Conservation (phyloP, 2,329 filamentous ascomycete species). For the Diaporthe citriasiana region DNA sequence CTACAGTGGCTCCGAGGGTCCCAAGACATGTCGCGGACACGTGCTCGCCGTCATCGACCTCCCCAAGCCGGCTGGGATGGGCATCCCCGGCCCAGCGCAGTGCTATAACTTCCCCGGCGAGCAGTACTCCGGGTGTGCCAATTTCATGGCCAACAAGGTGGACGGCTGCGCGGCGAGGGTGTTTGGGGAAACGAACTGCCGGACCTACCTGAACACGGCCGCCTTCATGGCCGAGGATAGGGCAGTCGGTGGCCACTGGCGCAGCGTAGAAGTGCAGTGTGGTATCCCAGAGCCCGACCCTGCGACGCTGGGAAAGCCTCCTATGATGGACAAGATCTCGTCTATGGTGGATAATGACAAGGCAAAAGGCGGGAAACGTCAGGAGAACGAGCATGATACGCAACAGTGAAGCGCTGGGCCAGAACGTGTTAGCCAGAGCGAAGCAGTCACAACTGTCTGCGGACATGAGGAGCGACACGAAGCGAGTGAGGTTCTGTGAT, state of each 20-base stretch:
- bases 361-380: neutral
- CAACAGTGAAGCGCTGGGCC: neutral
- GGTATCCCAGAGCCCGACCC: constrained; percentile 49
- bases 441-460: neutral
- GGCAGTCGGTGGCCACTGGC: constrained; percentile 52
- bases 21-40: constrained; percentile 53
- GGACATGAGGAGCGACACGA: neutral
- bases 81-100: constrained; percentile 46
- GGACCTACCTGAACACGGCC: constrained; percentile 53
- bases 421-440: neutral
- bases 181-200: constrained; percentile 53
- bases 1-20: constrained; percentile 53
- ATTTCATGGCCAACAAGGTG: constrained; percentile 53
- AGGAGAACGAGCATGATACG: neutral
- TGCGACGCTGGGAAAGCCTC: constrained; percentile 46
- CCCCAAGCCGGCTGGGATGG: constrained; percentile 46
- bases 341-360: constrained; percentile 36
- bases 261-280: constrained; percentile 54
- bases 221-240: constrained; percentile 54
- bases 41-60: constrained; percentile 49
- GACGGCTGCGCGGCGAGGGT: constrained; percentile 56
- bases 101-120: constrained; percentile 53
- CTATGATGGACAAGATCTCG: constrained; percentile 45
- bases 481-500: neutral
- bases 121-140: constrained; percentile 51